Evolutionary conservation across 805 yeast species (phyloP), one percentile per base, ranked within the genome.

Genomic region (Teunomyces tritomae): DNA sequence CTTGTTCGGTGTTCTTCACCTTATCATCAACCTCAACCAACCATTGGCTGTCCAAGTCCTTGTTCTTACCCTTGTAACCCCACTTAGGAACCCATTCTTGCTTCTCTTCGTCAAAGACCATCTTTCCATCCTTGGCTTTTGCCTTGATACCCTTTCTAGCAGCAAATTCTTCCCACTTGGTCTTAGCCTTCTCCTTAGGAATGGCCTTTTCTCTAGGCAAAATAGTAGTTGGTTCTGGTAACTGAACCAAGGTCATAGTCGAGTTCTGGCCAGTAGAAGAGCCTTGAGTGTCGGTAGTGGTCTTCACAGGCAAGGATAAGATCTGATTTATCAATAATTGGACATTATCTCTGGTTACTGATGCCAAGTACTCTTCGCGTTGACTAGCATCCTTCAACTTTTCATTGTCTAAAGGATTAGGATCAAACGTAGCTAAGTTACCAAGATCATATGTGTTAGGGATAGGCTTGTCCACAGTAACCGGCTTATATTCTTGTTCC

Each of bases 71-170:
- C 55, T 87, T 85, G 74, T 86, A 92, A 51, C 99, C 99, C 99
- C 99, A 94, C 70, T 90, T 92, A 59, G 96, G 92, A 51, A 86
- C 96, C 99, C 99, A 94, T 70, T 90, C 91, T 44, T 92, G 91
- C 28, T 80, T 71, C 28, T 80, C 94, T 67, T 94, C 98, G 67
- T 94, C 96, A 59, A 73, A 94, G 1, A 88, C 89, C 80, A 85
- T 75, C 71, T 89, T 94, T 41, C 96, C 97, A 27, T 87, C 84
- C 66, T 85, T 90, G 51, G 87, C 88, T 77, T 88, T 91, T 71
- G 95, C 80, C 70, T 86, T 77, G 65, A 94, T 94, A 61, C 98
- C 98, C 73, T 94, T 94, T 78, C 82, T 88, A 50, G 87, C 87
- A 54, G 99, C 99, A 75, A 94, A 94, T 63, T 80, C 79, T 73